These are phyloP conservation scores for Penicillium arizonense DNA, from an alignment of 495 filamentous ascomycete genomes.

Conservation along the genomic window DNA sequence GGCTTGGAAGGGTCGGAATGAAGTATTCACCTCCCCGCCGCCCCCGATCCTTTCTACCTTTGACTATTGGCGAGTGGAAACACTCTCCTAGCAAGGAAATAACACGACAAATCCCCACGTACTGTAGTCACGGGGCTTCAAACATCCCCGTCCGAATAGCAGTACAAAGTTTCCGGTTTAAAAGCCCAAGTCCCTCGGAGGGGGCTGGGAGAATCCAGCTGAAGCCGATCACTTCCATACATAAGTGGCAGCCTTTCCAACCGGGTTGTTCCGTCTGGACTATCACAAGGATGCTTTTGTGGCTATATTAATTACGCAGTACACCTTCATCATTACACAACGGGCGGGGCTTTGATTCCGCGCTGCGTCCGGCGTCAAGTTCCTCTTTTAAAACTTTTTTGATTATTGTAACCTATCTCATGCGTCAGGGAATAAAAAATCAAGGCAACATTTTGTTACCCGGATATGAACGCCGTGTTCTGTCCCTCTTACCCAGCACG, in stretches of 20 bases:
- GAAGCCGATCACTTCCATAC: constrained; percentile 13
- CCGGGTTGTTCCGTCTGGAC: constrained; percentile 3
- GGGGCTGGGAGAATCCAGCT: neutral
- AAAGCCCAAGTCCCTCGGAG: too few relatives aligned
- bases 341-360: constrained; percentile 18
- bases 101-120: too few relatives aligned
- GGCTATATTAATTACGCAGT: constrained; percentile 8
- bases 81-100: too few relatives aligned
- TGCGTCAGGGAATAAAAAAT: constrained; percentile 8
- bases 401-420: constrained; percentile 15
- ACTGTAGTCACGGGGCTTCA: too few relatives aligned
- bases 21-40: neutral
- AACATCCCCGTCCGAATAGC: constrained; percentile 22
- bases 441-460: neutral
- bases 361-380: constrained; percentile 12
- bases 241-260: neutral
- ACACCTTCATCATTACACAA: constrained; percentile 17
- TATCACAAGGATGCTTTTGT: constrained; percentile 5
- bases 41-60: constrained; percentile 16
- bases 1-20: constrained; percentile 4
- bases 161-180: neutral
- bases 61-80: constrained; percentile 25
- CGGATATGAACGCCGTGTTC: constrained; percentile 9
- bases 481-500: constrained; percentile 12
- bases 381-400: constrained; percentile 2